Evolutionary conservation across 257 asterid genomes (phyloP), one percentile per base, ranked within the genome.

Genomic region (Fraxinus anomala): DNA sequence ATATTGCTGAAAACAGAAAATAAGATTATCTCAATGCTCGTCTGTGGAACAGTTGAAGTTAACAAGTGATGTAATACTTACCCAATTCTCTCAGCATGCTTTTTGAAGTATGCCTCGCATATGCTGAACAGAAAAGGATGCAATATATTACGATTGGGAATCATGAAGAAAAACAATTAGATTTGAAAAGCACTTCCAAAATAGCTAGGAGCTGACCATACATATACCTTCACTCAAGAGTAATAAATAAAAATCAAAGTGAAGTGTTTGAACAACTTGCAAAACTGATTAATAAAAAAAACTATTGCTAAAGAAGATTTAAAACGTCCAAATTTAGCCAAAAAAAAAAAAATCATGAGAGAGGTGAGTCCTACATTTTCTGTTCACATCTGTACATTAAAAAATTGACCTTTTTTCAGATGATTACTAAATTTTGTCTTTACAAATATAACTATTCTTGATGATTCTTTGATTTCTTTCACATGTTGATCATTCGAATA

Each of bases 21-120:
- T n/a, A 31, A 31, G 36, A 63, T n/a, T 11, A 70, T 63, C 30
- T 54, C 49, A 34, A 30, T 47, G 70, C 30, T 76, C 24, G 10
- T 37, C 21, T 70, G 3, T 26, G 72, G 21, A 72, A 21, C 16
- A 59, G 65, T 47, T 68, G 24, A 61, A 31, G 59, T 30, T 61
- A 74, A 72, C 37, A 30, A 73, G 79, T 56, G 74, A 66, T 47
- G 70, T 73, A 34, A 68, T 79, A 75, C 33, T 72, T 87, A 93
- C 99, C 99, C 99, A 47, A 91, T 92, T 88, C 86, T 94, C 81
- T 92, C 99, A 0, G 96, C 91, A 77, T 94, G 89, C 68, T 93
- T 95, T 81, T 91, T 91, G 92, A 91, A 91, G 94, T 95, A 95
- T 73, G 99, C 92, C 82, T 93, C 97, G 42, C 98, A 95, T 79